Conservation (phyloP, 352 stramenopile species). For the Phytopythium cucurbitacearum region DNA sequence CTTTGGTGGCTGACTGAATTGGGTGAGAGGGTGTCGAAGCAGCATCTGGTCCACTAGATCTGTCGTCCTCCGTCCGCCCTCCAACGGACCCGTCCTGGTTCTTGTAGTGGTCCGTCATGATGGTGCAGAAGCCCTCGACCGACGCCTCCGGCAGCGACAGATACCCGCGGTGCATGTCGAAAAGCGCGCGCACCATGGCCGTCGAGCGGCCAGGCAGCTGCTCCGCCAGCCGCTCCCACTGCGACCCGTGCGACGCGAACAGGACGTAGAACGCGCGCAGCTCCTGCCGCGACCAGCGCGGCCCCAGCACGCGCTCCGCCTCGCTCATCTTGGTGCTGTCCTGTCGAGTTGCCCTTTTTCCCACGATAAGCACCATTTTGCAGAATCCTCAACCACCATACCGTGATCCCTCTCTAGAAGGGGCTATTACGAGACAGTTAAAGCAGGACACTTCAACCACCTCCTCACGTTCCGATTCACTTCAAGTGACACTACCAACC, state of each 20-base stretch:
- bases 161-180: conserved; percentile 66
- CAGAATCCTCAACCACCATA: too few species aligned
- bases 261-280: conserved; percentile 68
- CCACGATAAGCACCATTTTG: not conserved
- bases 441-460: too few species aligned
- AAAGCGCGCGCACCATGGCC: conserved; percentile 59
- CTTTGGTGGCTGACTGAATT: too few species aligned
- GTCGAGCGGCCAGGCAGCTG: conserved; percentile 40
- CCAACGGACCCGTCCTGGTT: conserved; percentile 19
- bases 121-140: conserved; percentile 63
- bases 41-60: too few species aligned
- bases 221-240: conserved; percentile 51
- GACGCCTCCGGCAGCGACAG: conserved; percentile 63
- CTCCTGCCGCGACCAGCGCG: conserved; percentile 57
- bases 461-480: not conserved
- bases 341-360: not conserved
- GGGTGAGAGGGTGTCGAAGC: too few species aligned
- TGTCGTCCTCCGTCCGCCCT: too few species aligned
- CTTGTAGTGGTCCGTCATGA: conserved; percentile 69
- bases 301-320: conserved; percentile 24
- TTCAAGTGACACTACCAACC: not conserved
- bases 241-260: conserved; percentile 39
- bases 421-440: too few species aligned
- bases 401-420: too few species aligned
- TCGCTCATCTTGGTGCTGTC: conserved; percentile 3